Base-by-base conservation (phyloP, 2,329 filamentous ascomycete genomes). In the Neofusicoccum umdonicola region DNA sequence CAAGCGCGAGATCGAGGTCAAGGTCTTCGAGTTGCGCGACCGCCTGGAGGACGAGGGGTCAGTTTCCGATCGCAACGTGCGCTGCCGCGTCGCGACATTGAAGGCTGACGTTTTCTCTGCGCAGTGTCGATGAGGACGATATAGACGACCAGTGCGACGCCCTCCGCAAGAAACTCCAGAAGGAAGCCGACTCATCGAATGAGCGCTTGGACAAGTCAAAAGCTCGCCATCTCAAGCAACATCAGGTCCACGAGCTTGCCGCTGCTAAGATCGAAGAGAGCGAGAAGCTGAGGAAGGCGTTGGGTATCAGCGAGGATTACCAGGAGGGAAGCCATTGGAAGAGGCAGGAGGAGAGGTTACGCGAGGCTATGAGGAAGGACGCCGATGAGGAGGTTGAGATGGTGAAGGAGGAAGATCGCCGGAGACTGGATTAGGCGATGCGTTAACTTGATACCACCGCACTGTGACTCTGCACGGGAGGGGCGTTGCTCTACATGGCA, bases 211-310 rank as follows among this genome's bases (percentile, higher is more conserved):
- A 73, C 68, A 76, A 72, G 62, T 75, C 70, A 39, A 77, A 74
- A 68, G 77, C 78, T 62, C 85, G 82, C 70, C 84, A 86, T 9
- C 84, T 98, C 68, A 99, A 98, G 80, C 84, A 88, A 69, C 93
- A 98, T 79, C 92, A 98, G 79, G 93, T 98, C 19, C 95, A 99
- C 81, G 95, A 98, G 80, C 84, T 97, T 76, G 95, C 95, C 17
- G 91, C 95, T 72, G 95, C 94, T 66, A 99, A 99, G 85, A 94
- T 96, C 70, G 90, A 92, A 76, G 95, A 99, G 84, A 97, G 90
- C 77, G 93, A 98, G 80, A 86, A 91, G 71, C 81, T 99, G 75
- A 83, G 94, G 68, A 91, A 84, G 77, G 95, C 95, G 7, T 82
- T 99, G 69, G 93, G 93, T 57, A 96, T 98, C 72, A 88, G 88